phyloP scores from a whole-genome alignment of 352 stramenopile species.

The Pythium dissimile region DNA sequence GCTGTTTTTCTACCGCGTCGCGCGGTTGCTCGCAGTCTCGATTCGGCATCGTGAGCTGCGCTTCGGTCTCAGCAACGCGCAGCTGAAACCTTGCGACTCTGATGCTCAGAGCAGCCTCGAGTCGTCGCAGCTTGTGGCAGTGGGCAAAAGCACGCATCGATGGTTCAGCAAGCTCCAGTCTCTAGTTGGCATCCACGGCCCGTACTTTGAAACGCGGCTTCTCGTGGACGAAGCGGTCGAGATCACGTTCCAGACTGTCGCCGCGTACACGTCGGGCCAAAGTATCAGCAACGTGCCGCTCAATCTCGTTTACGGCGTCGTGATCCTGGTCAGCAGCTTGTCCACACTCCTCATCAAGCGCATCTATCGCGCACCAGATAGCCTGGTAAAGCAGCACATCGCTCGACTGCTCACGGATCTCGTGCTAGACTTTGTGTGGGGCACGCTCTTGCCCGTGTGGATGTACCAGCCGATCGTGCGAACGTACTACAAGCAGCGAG shows the following conservation, averaged over 20 bases:
- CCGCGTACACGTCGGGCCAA: neutral
- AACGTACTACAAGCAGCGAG: neutral
- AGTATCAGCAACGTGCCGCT: slow-evolving; percentile 12
- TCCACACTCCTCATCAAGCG: neutral
- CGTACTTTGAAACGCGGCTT: slow-evolving; percentile 9
- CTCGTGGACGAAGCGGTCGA: slow-evolving; percentile 1
- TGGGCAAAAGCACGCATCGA: neutral
- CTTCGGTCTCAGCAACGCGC: slow-evolving; percentile 3
- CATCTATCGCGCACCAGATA: neutral
- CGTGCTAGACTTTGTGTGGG: slow-evolving; percentile 13
- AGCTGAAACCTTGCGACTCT: too few relatives aligned
- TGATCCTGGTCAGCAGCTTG: slow-evolving; percentile 12
- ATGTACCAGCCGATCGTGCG: slow-evolving; percentile 20
- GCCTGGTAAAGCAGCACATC: neutral
- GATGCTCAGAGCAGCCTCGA: neutral
- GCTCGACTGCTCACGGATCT: slow-evolving; percentile 2
- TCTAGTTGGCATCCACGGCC: neutral
- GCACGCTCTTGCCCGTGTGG: slow-evolving; percentile 11
- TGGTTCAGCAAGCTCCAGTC: neutral
- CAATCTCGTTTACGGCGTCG: slow-evolving; percentile 10
- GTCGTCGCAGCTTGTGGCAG: neutral
- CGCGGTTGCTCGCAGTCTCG: neutral
- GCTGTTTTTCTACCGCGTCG: neutral
- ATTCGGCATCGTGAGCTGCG: neutral
- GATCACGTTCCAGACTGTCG: slow-evolving; percentile 2